A percentile compares a stretch with the other conserved stretches of the same genome.
Evolutionary conservation across 2,329 filamentous ascomycete genomes (phyloP).

Genomic region (Coniochaeta sp.): DNA sequence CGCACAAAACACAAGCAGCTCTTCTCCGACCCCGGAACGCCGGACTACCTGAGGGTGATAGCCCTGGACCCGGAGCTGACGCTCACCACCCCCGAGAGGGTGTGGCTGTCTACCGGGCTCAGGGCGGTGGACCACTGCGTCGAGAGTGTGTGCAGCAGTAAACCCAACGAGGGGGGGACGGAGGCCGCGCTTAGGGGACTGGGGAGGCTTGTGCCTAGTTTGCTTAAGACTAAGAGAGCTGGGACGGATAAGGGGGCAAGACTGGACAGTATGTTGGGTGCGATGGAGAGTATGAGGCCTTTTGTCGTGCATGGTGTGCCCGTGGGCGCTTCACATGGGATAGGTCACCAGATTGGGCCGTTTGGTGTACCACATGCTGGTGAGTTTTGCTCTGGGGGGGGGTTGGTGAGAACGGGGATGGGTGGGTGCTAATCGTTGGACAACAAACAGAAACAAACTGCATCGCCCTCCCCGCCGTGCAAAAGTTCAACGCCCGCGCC

Average conservation of each 20-base stretch:
- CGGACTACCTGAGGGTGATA: conserved; percentile 37
- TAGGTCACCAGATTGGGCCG: conserved; percentile 31
- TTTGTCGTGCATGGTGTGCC: conserved; percentile 27
- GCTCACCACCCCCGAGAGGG: conserved; percentile 34
- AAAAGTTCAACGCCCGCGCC: conserved; percentile 38
- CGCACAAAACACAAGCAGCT: conserved; percentile 12
- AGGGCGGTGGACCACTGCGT: conserved; percentile 47
- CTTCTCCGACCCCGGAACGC: conserved; percentile 20
- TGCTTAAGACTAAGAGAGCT: conserved; percentile 30
- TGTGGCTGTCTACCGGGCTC: conserved; percentile 46
- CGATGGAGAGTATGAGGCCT: conserved; percentile 38
- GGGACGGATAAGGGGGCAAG: conserved; percentile 29
- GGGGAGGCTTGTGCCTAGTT: conserved; percentile 28
- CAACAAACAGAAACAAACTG: conserved; percentile 48
- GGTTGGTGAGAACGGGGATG: background rate
- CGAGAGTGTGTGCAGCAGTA: conserved; percentile 37
- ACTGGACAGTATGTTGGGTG: conserved; percentile 35
- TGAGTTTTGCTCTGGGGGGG: conserved; percentile 18
- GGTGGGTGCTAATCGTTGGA: no score
- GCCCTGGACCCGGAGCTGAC: conserved; percentile 42
- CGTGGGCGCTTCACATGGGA: conserved; percentile 29
- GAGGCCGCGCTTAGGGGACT: conserved; percentile 30
- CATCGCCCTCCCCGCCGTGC: conserved; percentile 43
- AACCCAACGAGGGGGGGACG: conserved; percentile 19
- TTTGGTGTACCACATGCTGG: conserved; percentile 25